Evolutionary conservation across 2,329 filamentous ascomycete species (phyloP).

Genomic region (Trichoderma koningiopsis): DNA sequence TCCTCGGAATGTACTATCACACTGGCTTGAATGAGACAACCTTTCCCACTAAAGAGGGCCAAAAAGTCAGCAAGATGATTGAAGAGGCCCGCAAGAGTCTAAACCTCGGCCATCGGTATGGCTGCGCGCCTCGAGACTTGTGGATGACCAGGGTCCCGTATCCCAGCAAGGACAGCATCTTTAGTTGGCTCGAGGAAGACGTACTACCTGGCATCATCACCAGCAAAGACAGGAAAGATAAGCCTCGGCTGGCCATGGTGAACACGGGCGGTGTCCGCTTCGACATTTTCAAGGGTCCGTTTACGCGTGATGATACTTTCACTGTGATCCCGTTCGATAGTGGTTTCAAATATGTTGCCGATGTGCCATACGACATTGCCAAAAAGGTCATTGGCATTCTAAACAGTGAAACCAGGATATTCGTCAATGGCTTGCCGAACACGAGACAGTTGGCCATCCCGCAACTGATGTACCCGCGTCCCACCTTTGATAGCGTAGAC

Average conservation of each 20-base stretch:
- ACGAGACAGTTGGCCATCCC: slow-evolving; percentile 54
- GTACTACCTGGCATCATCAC: slow-evolving; percentile 70
- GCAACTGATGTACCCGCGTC: slow-evolving; percentile 42
- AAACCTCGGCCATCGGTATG: slow-evolving; percentile 71
- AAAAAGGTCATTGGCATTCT: slow-evolving; percentile 65
- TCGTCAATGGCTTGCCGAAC: slow-evolving; percentile 43
- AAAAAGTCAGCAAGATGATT: slow-evolving; percentile 71
- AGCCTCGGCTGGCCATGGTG: slow-evolving; percentile 70
- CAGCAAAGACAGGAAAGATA: slow-evolving; percentile 58
- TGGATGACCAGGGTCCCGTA: slow-evolving; percentile 84
- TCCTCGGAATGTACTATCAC: slow-evolving; percentile 81
- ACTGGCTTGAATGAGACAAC: slow-evolving; percentile 69
- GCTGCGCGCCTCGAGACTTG: slow-evolving; percentile 78
- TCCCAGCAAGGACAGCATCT: slow-evolving; percentile 73
- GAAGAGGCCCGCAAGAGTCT: slow-evolving; percentile 68
- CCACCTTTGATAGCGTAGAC: background rate
- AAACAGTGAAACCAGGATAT: slow-evolving; percentile 57
- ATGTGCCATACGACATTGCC: slow-evolving; percentile 79
- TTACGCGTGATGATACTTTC: slow-evolving; percentile 84
- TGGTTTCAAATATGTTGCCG: slow-evolving; percentile 72
- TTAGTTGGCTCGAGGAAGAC: slow-evolving; percentile 74
- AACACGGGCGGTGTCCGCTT: slow-evolving; percentile 95
- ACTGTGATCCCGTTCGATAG: slow-evolving; percentile 87
- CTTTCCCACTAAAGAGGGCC: slow-evolving; percentile 76
- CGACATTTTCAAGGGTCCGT: slow-evolving; percentile 89